Evolutionary conservation across 495 filamentous ascomycete species (phyloP).

Genomic region (Parmelia sp.): DNA sequence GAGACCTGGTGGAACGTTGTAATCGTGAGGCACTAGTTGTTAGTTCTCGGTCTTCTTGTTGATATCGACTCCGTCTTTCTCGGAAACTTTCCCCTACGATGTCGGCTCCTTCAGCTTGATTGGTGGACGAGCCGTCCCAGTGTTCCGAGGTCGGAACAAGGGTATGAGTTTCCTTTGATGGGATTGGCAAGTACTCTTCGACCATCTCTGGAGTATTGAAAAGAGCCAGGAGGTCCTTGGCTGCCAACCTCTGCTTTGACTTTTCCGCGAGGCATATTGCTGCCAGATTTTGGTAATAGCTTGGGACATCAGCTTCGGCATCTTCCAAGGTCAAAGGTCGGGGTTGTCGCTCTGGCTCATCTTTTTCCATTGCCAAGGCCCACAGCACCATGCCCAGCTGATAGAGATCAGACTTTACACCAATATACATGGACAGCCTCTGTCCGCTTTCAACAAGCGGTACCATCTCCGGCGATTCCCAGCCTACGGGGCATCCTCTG

Average conservation of each 20-base stretch:
- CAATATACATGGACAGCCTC: constrained; percentile 95
- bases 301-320: constrained; percentile 43
- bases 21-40: neutral
- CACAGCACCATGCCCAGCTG: constrained; percentile 97
- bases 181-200: constrained; percentile 2
- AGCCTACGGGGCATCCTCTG: constrained; percentile 89
- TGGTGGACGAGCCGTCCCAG: neutral
- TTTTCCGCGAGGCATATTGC: constrained; percentile 49
- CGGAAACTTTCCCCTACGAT: constrained; percentile 8
- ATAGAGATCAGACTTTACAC: constrained; percentile 92
- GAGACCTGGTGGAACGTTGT: neutral
- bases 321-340: constrained; percentile 56
- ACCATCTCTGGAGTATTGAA: constrained; percentile 9
- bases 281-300: constrained; percentile 55
- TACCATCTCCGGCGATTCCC: constrained; percentile 92
- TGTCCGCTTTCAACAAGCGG: constrained; percentile 85
- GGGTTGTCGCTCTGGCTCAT: constrained; percentile 77
- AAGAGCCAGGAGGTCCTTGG: constrained; percentile 47
- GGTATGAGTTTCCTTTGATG: neutral
- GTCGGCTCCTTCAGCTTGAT: constrained; percentile 5
- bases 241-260: constrained; percentile 49
- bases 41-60: constrained; percentile 4
- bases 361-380: constrained; percentile 78
- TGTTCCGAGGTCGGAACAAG: neutral
- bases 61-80: constrained; percentile 7